Evolutionary conservation across 805 yeast species (phyloP), one percentile per base, ranked within the genome.

Genomic region (Clavispora fructus): DNA sequence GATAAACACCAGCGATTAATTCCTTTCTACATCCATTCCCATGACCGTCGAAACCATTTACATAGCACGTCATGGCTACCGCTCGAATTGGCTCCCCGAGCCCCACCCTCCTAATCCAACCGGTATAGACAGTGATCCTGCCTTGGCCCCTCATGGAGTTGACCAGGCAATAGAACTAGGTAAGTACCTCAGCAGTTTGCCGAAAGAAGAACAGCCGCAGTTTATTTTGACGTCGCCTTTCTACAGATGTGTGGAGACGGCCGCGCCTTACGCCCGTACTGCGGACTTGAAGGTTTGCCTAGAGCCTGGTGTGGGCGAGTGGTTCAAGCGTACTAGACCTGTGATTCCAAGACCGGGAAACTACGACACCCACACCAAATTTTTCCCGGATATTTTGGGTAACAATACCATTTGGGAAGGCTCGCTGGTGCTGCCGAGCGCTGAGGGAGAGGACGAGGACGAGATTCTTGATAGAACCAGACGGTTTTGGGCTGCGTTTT

Each of bases 231-330:
- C 85, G 0, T 85, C 95, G 14, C 98, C 98, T 0, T 91, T 90
- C 63, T 90, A 87, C 62, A 72, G 98, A 48, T 94, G 98, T 63
- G 69, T 90, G 7, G 88, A 94, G 59, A 91, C 98, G 0, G 74
- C 85, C 7, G 65, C 75, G 10, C 95, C 96, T 2, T 73, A 83
- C 12, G 81, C 95, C 1, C 70, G 79, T 38, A 60, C 62, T 26
- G 64, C 89, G 13, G 80, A 74, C 6, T 55, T 86, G 31, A 79
- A 80, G 11, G 77, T 91, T 10, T 73, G 68, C 41, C 64, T 87
- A 5, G 99, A 94, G 56, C 68, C 83, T 44, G 98, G 97, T 0
- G 73, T 92, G 25, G 95, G 97, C 19, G 97, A 94, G 66, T 90
- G 96, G 95, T 92, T 86, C 59, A 79, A 79, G 56, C 80, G 79